These are phyloP conservation scores for Globisporangium orthogonon DNA, from an alignment of 352 stramenopile species.

Conservation along the genomic window DNA sequence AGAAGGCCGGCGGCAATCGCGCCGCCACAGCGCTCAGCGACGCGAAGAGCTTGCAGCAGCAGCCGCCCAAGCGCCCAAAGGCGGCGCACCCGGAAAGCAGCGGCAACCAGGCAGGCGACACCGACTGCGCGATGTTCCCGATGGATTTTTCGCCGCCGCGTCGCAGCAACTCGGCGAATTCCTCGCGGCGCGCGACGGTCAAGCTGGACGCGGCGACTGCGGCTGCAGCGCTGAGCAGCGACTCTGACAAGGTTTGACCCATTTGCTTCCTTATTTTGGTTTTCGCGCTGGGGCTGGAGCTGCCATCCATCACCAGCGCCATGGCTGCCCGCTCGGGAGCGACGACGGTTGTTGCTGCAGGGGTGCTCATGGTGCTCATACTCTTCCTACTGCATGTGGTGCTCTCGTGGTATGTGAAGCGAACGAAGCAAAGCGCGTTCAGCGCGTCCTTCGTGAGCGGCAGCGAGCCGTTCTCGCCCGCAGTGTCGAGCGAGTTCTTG, in stretches of 20 bases:
- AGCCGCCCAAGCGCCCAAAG: slow-evolving; percentile 14
- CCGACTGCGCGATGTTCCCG: slow-evolving; percentile 5
- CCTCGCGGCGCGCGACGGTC: slow-evolving; percentile 13
- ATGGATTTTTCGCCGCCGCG: slow-evolving; percentile 18
- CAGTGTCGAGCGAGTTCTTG: slow-evolving; percentile 50
- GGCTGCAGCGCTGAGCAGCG: background rate
- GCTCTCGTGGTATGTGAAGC: background rate
- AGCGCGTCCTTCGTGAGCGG: slow-evolving; percentile 19
- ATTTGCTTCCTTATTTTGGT: background rate
- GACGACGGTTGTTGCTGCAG: background rate
- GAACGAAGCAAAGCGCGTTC: slow-evolving; percentile 9
- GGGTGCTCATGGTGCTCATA: background rate
- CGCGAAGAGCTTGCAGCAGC: slow-evolving; percentile 6
- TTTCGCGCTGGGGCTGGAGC: background rate
- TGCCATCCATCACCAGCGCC: background rate
- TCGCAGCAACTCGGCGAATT: slow-evolving; percentile 11
- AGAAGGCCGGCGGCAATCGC: slow-evolving; percentile 7
- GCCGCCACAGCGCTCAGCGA: background rate
- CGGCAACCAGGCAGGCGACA: slow-evolving; percentile 14
- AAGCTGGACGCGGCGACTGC: slow-evolving; percentile 6
- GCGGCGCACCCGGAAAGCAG: slow-evolving; percentile 12
- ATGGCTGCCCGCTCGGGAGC: background rate
- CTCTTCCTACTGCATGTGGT: background rate
- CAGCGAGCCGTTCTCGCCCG: slow-evolving; percentile 24
- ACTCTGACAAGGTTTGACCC: slow-evolving; percentile 15